Evolutionary conservation across 495 filamentous ascomycete species (phyloP).

Genomic region (Viridothelium virens): DNA sequence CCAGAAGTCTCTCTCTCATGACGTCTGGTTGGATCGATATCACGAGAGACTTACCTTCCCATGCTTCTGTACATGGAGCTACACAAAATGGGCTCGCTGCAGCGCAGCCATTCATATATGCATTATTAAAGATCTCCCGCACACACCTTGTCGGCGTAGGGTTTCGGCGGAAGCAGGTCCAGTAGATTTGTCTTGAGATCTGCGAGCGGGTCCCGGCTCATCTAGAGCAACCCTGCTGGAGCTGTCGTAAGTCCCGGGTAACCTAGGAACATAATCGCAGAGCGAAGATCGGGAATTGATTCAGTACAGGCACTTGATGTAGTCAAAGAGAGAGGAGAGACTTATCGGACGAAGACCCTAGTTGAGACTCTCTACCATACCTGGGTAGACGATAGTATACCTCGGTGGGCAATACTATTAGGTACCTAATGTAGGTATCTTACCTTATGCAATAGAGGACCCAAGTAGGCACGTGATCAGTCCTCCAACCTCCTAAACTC

Average conservation of each 20-base stretch:
- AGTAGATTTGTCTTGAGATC: conserved; percentile 9
- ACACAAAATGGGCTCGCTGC: conserved; percentile 9
- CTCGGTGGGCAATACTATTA: background rate
- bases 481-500: conserved; percentile 5
- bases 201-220: conserved; percentile 5
- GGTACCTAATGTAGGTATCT: background rate
- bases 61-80: background rate
- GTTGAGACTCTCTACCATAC: background rate
- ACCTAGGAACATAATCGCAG: conserved; percentile 7
- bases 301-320: conserved; percentile 5
- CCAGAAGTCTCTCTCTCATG: conserved; percentile 1
- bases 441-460: conserved; percentile 6
- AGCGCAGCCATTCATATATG: conserved; percentile 8
- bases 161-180: conserved; percentile 10
- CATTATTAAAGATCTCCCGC: conserved; percentile 7
- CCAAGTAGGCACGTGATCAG: conserved; percentile 7
- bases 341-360: conserved; percentile 1
- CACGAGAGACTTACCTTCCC: conserved; percentile 8
- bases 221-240: conserved; percentile 4
- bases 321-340: background rate
- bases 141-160: conserved; percentile 7
- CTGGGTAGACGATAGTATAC: conserved; percentile 1
- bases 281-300: conserved; percentile 8
- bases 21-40: conserved; percentile 11
- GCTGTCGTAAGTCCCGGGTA: conserved; percentile 11